These are phyloP conservation scores for Arachis hypogaea DNA, from an alignment of 306 rosid species.

Conservation along the genomic window DNA sequence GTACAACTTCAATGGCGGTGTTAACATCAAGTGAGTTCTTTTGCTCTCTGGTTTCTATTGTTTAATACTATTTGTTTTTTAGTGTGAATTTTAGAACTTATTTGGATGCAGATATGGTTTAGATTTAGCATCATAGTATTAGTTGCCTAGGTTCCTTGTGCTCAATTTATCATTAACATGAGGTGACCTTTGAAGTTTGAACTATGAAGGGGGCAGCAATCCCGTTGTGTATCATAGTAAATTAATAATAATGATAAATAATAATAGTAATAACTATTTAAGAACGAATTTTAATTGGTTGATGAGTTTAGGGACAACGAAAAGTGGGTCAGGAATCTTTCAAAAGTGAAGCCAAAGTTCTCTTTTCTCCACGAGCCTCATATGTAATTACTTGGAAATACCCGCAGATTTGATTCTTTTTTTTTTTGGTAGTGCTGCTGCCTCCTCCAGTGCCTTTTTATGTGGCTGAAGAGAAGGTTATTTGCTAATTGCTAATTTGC, in stretches of 20 bases:
- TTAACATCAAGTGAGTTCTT: slow-evolving; percentile 71
- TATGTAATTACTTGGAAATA: slow-evolving; percentile 3
- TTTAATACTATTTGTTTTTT: background rate
- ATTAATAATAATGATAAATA: background rate
- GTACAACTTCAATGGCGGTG: slow-evolving; percentile 81
- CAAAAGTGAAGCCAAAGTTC: slow-evolving; percentile 37
- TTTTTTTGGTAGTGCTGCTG: slow-evolving; percentile 27
- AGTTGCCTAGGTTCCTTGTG: background rate
- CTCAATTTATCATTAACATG: background rate
- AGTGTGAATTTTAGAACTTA: background rate
- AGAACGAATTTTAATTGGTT: slow-evolving; percentile 9
- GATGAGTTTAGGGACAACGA: slow-evolving; percentile 33
- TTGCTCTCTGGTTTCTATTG: background rate
- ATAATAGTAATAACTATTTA: too few species aligned
- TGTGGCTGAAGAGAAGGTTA: slow-evolving; percentile 18
- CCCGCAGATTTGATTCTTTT: slow-evolving; percentile 46
- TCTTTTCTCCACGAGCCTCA: slow-evolving; percentile 31
- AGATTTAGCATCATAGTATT: background rate
- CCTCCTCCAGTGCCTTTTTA: slow-evolving; percentile 26
- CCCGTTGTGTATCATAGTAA: background rate
- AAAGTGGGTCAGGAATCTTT: slow-evolving; percentile 38
- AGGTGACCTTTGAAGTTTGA: background rate
- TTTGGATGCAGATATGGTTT: background rate
- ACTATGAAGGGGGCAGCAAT: background rate
- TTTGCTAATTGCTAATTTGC: background rate